Conservation (phyloP, 2,329 filamentous ascomycete species). For the Fulvia fulva region DNA sequence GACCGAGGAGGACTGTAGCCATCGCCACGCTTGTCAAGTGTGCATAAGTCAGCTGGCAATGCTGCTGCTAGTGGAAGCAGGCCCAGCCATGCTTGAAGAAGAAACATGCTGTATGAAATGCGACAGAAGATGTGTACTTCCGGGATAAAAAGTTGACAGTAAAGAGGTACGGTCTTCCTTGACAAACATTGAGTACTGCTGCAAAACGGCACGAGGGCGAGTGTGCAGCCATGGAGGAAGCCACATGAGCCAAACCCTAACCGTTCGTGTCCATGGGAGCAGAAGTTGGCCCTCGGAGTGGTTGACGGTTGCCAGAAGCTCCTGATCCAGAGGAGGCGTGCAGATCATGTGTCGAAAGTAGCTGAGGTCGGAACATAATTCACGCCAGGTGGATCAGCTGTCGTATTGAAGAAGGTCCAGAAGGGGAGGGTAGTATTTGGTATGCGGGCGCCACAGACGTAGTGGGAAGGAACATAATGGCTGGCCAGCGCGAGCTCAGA, state of each 20-base stretch:
- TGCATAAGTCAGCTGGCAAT: slow-evolving; percentile 5
- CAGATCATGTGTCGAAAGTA: neutral
- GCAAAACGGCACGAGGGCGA: neutral
- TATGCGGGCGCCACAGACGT: neutral
- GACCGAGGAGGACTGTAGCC: slow-evolving; percentile 16
- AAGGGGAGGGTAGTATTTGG: neutral
- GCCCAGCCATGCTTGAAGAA: slow-evolving; percentile 10
- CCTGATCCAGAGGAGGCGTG: neutral
- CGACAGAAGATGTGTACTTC: no score
- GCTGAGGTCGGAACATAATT: neutral
- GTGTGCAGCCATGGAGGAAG: no score
- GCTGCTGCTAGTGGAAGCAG: slow-evolving; percentile 13
- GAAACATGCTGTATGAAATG: slow-evolving; percentile 12
- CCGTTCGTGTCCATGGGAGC: neutral
- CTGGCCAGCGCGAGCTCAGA: neutral
- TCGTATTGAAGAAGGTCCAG: neutral
- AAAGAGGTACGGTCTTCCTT: no score
- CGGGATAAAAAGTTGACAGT: no score
- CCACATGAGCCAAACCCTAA: no score
- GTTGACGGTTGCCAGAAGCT: no score
- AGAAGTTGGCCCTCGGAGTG: neutral
- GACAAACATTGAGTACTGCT: neutral
- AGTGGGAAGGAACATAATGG: neutral
- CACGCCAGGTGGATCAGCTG: neutral
- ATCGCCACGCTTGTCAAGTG: slow-evolving; percentile 13